Evolutionary conservation across 331 rosid genomes (phyloP).

Genomic region (Phaseolus coccineus): DNA sequence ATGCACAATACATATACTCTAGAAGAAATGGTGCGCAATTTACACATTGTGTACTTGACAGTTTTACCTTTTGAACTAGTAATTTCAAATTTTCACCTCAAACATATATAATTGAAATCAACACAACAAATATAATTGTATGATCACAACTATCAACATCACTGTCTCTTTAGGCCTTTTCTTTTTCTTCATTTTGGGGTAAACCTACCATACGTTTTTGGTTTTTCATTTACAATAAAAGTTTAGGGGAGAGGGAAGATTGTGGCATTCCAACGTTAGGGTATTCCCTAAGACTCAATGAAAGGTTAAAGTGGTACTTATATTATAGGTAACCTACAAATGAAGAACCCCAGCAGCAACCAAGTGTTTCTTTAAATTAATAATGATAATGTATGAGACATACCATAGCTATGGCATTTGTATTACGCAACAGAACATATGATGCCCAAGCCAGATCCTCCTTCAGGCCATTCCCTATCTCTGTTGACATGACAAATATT

Average conservation of each 20-base stretch:
- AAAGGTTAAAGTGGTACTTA: constrained; percentile 20
- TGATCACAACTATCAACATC: background rate
- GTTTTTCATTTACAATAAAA: background rate
- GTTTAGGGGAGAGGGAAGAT: background rate
- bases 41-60: constrained; percentile 14
- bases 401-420: constrained; percentile 78
- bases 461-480: constrained; percentile 57
- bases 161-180: background rate
- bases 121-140: background rate
- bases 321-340: background rate
- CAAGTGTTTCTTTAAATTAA: constrained; percentile 10
- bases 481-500: constrained; percentile 72
- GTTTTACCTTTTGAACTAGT: constrained; percentile 8
- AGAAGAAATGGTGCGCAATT: constrained; percentile 21
- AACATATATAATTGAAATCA: background rate
- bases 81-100: background rate
- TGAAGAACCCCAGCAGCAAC: constrained; percentile 11
- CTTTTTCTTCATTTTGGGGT: background rate
- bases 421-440: constrained; percentile 77
- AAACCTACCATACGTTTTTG: background rate
- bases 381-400: constrained; percentile 18
- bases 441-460: constrained; percentile 96
- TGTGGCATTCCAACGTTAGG: constrained; percentile 8
- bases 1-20: background rate
- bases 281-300: background rate